These are phyloP conservation scores for Mercurialis annua DNA, from an alignment of 345 rosid genomes.

Conservation along the genomic window DNA sequence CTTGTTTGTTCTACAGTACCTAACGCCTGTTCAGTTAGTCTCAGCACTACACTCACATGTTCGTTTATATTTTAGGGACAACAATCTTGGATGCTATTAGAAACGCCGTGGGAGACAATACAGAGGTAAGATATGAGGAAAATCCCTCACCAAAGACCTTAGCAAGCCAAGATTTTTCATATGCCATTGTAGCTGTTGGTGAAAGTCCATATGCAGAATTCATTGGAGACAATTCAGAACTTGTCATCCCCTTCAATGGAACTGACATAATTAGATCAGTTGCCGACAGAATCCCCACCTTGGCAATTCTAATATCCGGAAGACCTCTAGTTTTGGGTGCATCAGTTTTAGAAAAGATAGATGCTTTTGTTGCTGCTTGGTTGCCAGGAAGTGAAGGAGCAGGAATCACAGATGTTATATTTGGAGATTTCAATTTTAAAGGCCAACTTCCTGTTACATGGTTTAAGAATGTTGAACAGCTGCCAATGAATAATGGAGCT, in stretches of 20 bases:
- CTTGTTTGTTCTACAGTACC: not conserved
- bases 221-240: conserved; percentile 55
- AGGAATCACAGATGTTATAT: conserved; percentile 63
- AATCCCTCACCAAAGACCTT: conserved; percentile 56
- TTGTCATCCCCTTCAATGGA: conserved; percentile 62
- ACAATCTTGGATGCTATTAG: conserved; percentile 74
- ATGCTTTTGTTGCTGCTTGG: conserved; percentile 87
- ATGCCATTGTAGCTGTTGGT: conserved; percentile 74
- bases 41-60: not conserved
- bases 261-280: conserved; percentile 42
- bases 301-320: conserved; percentile 64
- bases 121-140: conserved; percentile 61
- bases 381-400: conserved; percentile 77
- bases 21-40: conserved; percentile 1
- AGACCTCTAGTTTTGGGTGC: conserved; percentile 67
- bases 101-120: conserved; percentile 51
- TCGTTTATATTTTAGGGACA: conserved; percentile 43
- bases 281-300: conserved; percentile 57
- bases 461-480: conserved; percentile 52
- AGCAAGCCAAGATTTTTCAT: conserved; percentile 42
- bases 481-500: conserved; percentile 42
- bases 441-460: conserved; percentile 76
- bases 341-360: conserved; percentile 50
- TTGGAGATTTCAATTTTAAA: conserved; percentile 56
- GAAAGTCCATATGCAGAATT: conserved; percentile 76